A percentile compares a stretch with the other conserved stretches of the same genome.
phyloP scores from a whole-genome alignment of 148 eudicot genomes.

The Drosera capensis region DNA sequence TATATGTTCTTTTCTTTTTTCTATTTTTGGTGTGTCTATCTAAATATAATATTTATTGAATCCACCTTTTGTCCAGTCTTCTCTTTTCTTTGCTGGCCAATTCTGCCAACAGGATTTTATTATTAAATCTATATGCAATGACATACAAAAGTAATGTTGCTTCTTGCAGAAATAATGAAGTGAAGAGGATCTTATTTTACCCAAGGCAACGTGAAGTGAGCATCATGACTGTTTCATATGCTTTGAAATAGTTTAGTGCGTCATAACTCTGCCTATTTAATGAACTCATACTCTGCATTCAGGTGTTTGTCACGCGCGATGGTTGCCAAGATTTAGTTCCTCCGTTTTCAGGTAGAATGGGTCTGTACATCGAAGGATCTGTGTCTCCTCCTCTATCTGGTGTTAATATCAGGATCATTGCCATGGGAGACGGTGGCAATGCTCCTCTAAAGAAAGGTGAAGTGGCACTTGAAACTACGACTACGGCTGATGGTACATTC shows the following conservation, averaged over 20 bases:
- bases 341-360: conserved; percentile 66
- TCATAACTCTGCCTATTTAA: neutral
- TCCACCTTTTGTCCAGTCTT: too few relatives aligned
- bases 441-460: conserved; percentile 56
- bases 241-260: neutral
- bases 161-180: conserved; percentile 30
- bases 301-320: conserved; percentile 52
- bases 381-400: conserved; percentile 82
- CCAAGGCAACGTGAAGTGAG: conserved; percentile 75
- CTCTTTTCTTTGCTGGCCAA: too few relatives aligned
- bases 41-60: too few relatives aligned
- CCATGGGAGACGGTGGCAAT: conserved; percentile 55
- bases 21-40: too few relatives aligned
- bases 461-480: conserved; percentile 56
- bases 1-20: too few relatives aligned
- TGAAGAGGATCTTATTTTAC: conserved; percentile 56
- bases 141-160: neutral
- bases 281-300: conserved; percentile 7
- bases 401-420: conserved; percentile 53
- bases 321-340: conserved; percentile 73
- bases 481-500: conserved; percentile 57
- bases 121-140: too few relatives aligned
- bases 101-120: too few relatives aligned
- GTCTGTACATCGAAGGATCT: conserved; percentile 90
- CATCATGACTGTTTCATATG: conserved; percentile 1